Evolutionary conservation across 1,139 yeast species (phyloP).

Genomic region (Scheffersomyces lignicola): DNA sequence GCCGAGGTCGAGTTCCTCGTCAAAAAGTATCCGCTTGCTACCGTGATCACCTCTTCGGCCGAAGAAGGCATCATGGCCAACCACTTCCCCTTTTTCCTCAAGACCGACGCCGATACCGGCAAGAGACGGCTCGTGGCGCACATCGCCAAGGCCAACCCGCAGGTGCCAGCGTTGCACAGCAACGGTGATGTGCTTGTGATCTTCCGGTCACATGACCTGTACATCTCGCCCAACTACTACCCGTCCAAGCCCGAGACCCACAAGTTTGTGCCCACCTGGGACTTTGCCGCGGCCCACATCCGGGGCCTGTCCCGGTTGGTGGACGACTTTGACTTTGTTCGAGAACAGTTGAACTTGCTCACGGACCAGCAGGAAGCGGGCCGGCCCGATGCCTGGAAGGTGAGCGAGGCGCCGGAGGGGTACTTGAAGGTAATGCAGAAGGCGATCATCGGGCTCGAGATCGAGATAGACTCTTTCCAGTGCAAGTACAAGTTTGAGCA

Average conservation of each 20-base stretch:
- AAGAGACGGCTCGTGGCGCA: constrained; percentile 53
- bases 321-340: constrained; percentile 48
- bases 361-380: constrained; percentile 50
- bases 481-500: constrained; percentile 67
- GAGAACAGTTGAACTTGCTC: constrained; percentile 45
- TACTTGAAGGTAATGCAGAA: constrained; percentile 48
- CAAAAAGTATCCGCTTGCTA: constrained; percentile 51
- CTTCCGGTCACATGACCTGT: constrained; percentile 55
- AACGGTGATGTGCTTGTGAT: constrained; percentile 49
- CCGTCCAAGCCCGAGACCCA: constrained; percentile 58
- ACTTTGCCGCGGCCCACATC: constrained; percentile 61
- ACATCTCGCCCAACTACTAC: constrained; percentile 64
- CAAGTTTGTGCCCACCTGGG: constrained; percentile 74
- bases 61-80: constrained; percentile 49
- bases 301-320: constrained; percentile 53
- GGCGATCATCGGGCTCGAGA: constrained; percentile 60
- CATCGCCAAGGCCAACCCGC: constrained; percentile 56
- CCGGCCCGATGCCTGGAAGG: constrained; percentile 51
- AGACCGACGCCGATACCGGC: constrained; percentile 37
- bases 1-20: constrained; percentile 44
- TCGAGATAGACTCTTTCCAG: constrained; percentile 50
- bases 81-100: constrained; percentile 57
- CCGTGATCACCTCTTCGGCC: constrained; percentile 44
- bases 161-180: constrained; percentile 43
- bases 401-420: constrained; percentile 57